phyloP scores from a whole-genome alignment of 2,329 filamentous ascomycete species.

The Fusarium longipes region DNA sequence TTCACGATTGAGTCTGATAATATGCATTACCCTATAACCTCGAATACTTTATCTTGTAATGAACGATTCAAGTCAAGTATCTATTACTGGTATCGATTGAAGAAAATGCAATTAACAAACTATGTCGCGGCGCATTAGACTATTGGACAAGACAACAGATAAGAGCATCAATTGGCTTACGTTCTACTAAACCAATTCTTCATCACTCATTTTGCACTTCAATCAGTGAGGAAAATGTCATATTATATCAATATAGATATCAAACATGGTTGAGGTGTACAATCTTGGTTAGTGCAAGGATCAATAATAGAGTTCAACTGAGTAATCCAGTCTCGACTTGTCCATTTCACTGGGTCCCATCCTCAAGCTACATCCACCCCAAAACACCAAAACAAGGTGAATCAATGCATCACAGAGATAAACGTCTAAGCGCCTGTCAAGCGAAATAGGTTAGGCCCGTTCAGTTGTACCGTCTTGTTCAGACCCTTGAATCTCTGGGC shows the following conservation, averaged over 20 bases:
- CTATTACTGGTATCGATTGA: neutral
- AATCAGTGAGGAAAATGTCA: neutral
- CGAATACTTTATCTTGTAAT: neutral
- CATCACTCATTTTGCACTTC: neutral
- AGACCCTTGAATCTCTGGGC: constrained; percentile 22
- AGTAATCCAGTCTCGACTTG: neutral
- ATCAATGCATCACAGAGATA: constrained; percentile 20
- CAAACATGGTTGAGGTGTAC: neutral
- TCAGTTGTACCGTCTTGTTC: neutral
- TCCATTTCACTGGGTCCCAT: neutral
- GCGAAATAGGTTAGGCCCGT: constrained; percentile 27
- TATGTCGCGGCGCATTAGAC: neutral
- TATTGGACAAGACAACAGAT: no score
- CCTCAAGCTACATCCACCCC: neutral
- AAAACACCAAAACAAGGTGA: constrained; percentile 6
- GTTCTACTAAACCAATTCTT: neutral
- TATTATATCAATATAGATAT: neutral
- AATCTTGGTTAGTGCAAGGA: neutral
- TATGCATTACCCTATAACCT: neutral
- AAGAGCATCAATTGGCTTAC: neutral
- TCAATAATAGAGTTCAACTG: neutral
- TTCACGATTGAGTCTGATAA: no score
- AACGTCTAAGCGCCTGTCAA: constrained; percentile 21
- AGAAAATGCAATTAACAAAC: no score
- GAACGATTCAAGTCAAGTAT: neutral